These are phyloP conservation scores for Quercus engelmannii DNA, from an alignment of 306 rosid genomes.

Conservation along the genomic window DNA sequence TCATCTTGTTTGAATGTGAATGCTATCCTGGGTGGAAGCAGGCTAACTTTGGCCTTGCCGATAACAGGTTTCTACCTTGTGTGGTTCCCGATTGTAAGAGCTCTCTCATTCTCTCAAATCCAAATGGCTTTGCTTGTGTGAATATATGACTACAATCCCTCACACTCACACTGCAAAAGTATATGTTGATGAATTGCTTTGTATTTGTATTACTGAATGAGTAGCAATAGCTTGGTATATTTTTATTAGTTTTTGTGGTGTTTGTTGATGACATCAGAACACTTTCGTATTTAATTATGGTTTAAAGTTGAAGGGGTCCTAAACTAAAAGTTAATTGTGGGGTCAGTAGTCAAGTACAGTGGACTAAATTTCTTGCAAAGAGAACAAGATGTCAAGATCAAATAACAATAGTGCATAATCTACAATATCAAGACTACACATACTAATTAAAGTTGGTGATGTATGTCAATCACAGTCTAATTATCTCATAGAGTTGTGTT, in stretches of 20 bases:
- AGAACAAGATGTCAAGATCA: too few relatives aligned
- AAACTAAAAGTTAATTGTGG: too few relatives aligned
- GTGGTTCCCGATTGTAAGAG: slow-evolving; percentile 73
- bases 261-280: not conserved
- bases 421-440: not conserved
- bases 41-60: slow-evolving; percentile 25
- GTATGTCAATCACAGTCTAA: not conserved
- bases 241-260: not conserved
- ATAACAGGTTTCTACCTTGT: slow-evolving; percentile 71
- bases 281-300: not conserved
- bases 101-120: not conserved
- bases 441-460: not conserved
- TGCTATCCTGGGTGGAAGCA: slow-evolving; percentile 82
- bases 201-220: not conserved
- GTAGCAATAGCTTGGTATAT: not conserved
- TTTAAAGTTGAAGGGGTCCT: not conserved
- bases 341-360: too few relatives aligned
- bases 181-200: not conserved
- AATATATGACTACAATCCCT: too few relatives aligned
- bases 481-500: not conserved
- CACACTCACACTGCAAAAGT: not conserved
- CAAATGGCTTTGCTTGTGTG: not conserved
- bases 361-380: too few relatives aligned
- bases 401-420: too few relatives aligned
- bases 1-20: slow-evolving; percentile 55